Base-by-base conservation (phyloP, 2,329 filamentous ascomycete genomes). In the Amylocarpus encephaloides region DNA sequence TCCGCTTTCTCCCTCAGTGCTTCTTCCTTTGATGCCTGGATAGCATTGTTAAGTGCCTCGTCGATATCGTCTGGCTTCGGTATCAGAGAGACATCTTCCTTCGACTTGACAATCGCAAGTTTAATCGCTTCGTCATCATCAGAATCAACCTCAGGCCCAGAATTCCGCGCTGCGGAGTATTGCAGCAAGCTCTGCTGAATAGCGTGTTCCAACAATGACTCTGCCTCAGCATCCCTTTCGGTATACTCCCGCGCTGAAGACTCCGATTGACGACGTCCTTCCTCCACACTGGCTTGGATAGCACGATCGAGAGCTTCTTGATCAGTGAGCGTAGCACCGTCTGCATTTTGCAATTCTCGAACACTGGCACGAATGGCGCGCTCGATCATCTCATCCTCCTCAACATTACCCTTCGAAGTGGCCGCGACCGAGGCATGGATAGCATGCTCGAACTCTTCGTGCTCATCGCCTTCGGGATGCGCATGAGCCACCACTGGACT, bases 351-450 rank as follows among this genome's bases (percentile, higher is more conserved):
- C 7, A 82, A 65, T 58, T 86, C 82, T 12, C 70, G 71, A 13
- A 93, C 73, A 55, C 85, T 88, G 5, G 85, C 82, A 12, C 86
- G 76, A 45, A 94, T 85, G 1, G 87, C 87, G 16, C 79, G 74
- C 63, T 90, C 88, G 43, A 94, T 75, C 51, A 78, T 73, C 18
- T 75, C 75, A 61, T 93, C 88, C 65, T 93, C 85, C 16, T 80
- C 74, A 0, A 74, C 63, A 55, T 92, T 75, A 10, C 88, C 87
- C 1, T 71, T 75, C 0, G 86, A 90, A 0, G 86, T 89, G 62
- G 85, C 78, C 6, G 72, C 70, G 1, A 93, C 84, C 1, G 85
- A 86, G 10, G 73, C 73, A 47, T 75, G 77, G 51, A 93, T 92
- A 1, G 87, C 87, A 38, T 77, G 72, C 63, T 92, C 86, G 38